A percentile compares a stretch with the other conserved stretches of the same genome.
Evolutionary conservation across 148 eudicot species (phyloP).

Genomic region (Spergularia marina): DNA sequence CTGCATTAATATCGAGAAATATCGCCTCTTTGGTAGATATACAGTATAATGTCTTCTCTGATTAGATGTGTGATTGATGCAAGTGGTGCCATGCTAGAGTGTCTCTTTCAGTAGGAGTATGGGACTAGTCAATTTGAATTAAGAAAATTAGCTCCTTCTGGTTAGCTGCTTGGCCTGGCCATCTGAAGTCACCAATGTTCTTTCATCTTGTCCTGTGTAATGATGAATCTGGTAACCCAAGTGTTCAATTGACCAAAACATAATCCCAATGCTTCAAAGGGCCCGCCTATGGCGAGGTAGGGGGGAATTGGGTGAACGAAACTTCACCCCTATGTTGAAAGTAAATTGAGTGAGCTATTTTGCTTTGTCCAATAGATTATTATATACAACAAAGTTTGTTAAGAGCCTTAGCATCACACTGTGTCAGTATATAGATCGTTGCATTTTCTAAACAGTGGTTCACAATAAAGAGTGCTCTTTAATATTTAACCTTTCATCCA

Average conservation of each 20-base stretch:
- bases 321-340: no score
- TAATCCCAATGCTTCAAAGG: no score
- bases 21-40: neutral
- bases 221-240: no score
- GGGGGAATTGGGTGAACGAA: no score
- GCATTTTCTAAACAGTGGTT: neutral
- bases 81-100: neutral
- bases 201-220: neutral
- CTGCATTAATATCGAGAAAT: neutral
- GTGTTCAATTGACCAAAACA: no score
- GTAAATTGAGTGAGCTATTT: no score
- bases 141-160: neutral
- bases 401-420: neutral
- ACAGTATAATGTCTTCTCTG: neutral
- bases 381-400: neutral
- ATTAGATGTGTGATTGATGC: neutral
- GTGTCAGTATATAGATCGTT: neutral
- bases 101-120: neutral
- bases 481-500: neutral
- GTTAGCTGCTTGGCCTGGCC: neutral
- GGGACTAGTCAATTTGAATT: neutral
- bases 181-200: neutral
- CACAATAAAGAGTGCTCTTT: no score
- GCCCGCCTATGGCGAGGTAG: no score
- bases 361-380: neutral